Percentiles rank a stretch among this genome's conserved stretches.
Conservation (phyloP, 495 filamentous ascomycete species). For the Jackrogersella multiformis region DNA sequence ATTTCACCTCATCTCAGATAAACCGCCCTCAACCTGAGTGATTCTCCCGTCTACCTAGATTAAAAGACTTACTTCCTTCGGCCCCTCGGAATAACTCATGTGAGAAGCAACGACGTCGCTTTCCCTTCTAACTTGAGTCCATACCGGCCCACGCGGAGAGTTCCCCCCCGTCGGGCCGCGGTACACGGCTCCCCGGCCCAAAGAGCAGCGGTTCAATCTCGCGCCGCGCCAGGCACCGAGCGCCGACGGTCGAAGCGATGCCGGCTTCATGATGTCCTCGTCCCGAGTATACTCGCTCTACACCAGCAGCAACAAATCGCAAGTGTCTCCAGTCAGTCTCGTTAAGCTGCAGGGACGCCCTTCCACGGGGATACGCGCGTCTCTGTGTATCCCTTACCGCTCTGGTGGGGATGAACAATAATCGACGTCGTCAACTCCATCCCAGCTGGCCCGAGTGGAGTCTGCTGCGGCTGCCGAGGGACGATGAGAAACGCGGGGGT, state of each 20-base stretch:
- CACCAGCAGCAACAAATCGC: not conserved
- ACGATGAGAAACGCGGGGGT: slow-evolving; percentile 36
- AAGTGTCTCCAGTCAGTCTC: not conserved
- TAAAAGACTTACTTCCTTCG: slow-evolving; percentile 43
- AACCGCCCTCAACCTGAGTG: not conserved
- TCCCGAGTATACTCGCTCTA: not conserved
- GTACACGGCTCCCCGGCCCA: not conserved
- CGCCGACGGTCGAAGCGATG: slow-evolving; percentile 5
- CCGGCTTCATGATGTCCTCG: slow-evolving; percentile 7
- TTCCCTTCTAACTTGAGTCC: not conserved
- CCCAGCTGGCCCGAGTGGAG: slow-evolving; percentile 11
- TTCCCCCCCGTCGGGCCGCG: not conserved
- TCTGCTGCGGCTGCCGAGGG: slow-evolving; percentile 9
- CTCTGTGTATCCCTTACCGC: not conserved
- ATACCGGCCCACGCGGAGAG: not conserved
- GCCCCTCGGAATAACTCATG: slow-evolving; percentile 44
- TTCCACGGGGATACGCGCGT: not conserved
- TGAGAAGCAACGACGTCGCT: slow-evolving; percentile 31
- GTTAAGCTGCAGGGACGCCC: not conserved
- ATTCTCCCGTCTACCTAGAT: not conserved
- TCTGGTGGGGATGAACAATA: no score
- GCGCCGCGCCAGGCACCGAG: not conserved
- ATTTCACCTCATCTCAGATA: not conserved
- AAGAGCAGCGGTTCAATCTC: not conserved
- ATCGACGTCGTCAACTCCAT: no score